Evolutionary conservation across 768 basidiomycete genomes (phyloP).

Genomic region (Trametes meyenii): DNA sequence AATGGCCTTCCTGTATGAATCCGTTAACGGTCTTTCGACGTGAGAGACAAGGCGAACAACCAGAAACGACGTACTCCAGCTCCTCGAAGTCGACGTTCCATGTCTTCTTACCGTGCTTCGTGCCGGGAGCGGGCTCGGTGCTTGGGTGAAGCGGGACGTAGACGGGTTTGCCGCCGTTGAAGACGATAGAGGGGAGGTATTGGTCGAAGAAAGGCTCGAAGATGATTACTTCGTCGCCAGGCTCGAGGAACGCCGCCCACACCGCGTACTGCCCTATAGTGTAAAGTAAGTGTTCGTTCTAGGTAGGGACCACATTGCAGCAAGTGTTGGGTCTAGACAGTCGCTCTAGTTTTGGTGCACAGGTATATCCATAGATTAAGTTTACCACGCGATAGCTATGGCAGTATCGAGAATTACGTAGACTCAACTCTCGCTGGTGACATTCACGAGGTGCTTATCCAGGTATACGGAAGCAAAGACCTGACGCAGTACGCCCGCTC

Average conservation of each 20-base stretch:
- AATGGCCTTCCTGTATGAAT: constrained; percentile 61
- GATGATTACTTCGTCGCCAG: constrained; percentile 96
- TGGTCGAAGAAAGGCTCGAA: constrained; percentile 99
- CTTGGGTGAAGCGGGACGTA: constrained; percentile 95
- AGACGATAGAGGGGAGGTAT: constrained; percentile 87
- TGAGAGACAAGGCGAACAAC: background rate
- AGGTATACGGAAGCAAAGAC: too few species aligned
- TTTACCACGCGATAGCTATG: background rate
- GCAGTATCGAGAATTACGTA: background rate
- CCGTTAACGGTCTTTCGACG: background rate
- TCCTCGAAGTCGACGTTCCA: constrained; percentile 93
- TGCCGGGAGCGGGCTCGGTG: constrained; percentile 31
- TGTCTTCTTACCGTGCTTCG: constrained; percentile 60
- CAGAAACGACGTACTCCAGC: constrained; percentile 55
- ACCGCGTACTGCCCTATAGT: constrained; percentile 85
- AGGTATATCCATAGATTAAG: background rate
- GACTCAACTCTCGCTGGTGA: background rate
- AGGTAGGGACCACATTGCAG: background rate
- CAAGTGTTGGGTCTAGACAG: background rate
- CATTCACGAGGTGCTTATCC: too few species aligned
- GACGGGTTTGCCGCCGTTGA: constrained; percentile 91
- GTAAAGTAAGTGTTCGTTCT: constrained; percentile 9
- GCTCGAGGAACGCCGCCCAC: constrained; percentile 86
- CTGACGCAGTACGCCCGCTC: too few species aligned
- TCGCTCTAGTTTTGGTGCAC: too few species aligned